Base-by-base conservation (phyloP, 805 yeast species). In the Lachancea kluyveri region DNA sequence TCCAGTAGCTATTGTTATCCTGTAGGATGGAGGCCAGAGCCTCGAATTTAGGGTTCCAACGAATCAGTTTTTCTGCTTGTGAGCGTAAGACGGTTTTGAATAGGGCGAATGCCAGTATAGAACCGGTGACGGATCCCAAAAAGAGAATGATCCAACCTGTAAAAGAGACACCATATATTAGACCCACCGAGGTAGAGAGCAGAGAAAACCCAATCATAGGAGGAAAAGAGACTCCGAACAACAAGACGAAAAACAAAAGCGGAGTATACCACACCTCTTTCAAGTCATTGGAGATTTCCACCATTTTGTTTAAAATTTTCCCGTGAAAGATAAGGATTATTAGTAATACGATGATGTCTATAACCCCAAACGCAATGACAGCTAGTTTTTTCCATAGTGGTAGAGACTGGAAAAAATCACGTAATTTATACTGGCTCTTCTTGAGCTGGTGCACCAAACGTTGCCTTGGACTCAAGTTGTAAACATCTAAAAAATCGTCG, bases 121-220 rank as follows among this genome's bases (percentile, higher is more conserved):
- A 84, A 0, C 96, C 96, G 2, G 67, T 17, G 1, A 82, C 64
- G 0, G 94, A 72, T 0, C 86, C 82, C 2, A 67, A 16, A 0
- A 92, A 78, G 30, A 92, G 57, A 5, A 85, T 52, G 3, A 79
- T 66, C 92, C 94, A 92, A 0, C 95, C 96, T 26, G 64, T 52
- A 26, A 65, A 58, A 8, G 77, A 67, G 39, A 85, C 70, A 1
- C 96, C 97, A 54, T 79, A 92, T 6, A 80, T 70, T 72, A 86
- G 75, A 2, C 97, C 98, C 4, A 77, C 64, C 10, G 79, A 51
- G 28, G 81, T 68, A 12, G 80, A 69, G 12, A 83, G 55, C 13
- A 79, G 67, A 4, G 90, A 70, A 59, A 79, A 88, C 1, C 98
- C 98, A 20, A 86, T 57, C 44, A 90, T 42, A 1, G 97, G 98